These are phyloP conservation scores for Diaporthe humulicola DNA, from an alignment of 2,329 filamentous ascomycete species.

Conservation along the genomic window DNA sequence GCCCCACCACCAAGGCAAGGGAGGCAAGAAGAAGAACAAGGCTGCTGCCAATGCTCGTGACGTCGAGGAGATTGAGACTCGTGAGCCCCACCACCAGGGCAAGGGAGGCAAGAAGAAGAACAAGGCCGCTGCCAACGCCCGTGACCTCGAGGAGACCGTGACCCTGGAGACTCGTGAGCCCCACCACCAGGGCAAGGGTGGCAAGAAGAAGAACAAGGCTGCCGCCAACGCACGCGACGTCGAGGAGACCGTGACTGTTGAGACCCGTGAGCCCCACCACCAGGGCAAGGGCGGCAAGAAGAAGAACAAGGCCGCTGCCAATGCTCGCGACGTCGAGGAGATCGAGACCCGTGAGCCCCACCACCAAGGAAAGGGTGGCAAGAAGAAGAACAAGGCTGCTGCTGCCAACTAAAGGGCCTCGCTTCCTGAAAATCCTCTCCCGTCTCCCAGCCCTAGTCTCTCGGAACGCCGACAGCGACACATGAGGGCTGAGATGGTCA, in stretches of 20 bases:
- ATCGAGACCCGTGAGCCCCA: slow-evolving; percentile 43
- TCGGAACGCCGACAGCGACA: not conserved
- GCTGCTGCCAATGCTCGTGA: not conserved
- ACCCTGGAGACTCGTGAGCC: slow-evolving; percentile 42
- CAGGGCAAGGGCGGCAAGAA: slow-evolving; percentile 39
- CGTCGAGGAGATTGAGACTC: slow-evolving; percentile 38
- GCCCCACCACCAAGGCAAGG: slow-evolving; percentile 42
- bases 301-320: slow-evolving; percentile 13
- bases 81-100: slow-evolving; percentile 44
- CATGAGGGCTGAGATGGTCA: not conserved
- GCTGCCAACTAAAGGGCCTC: slow-evolving; percentile 6
- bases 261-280: slow-evolving; percentile 40
- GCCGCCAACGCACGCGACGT: not conserved
- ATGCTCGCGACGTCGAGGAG: slow-evolving; percentile 19
- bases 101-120: slow-evolving; percentile 29
- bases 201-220: slow-evolving; percentile 26
- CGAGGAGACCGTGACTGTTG: not conserved
- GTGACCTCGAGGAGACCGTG: slow-evolving; percentile 13
- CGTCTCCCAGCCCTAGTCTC: not conserved
- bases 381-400: slow-evolving; percentile 36
- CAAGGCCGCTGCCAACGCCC: not conserved
- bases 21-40: slow-evolving; percentile 41
- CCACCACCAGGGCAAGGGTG: slow-evolving; percentile 40
- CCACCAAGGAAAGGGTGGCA: slow-evolving; percentile 44
- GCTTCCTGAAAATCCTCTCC: not conserved